Percentiles rank a stretch among this genome's conserved stretches.
phyloP scores from a whole-genome alignment of 2,329 filamentous ascomycete genomes.

The Myriosclerotinia duriaeana region DNA sequence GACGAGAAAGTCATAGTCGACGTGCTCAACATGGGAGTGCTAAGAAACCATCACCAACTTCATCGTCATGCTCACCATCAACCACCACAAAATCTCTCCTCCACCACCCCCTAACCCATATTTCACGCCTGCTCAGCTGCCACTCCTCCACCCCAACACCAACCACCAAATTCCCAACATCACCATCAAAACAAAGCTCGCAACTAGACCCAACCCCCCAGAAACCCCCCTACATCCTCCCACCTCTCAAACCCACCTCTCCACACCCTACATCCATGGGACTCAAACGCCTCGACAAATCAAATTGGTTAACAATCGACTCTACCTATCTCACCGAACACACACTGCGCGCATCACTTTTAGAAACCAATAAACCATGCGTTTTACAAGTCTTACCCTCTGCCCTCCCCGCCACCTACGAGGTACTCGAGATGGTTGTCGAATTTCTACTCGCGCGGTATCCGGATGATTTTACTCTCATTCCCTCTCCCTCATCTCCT shows the following conservation, averaged over 20 bases:
- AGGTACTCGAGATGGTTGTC: constrained; percentile 48
- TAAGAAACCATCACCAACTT: background rate
- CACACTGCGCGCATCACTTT: constrained; percentile 44
- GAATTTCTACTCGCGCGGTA: constrained; percentile 47
- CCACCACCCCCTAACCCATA: background rate
- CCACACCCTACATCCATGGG: constrained; percentile 47
- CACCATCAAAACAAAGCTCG: background rate
- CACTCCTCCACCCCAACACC: background rate
- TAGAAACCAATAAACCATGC: constrained; percentile 43
- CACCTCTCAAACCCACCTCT: constrained; percentile 13
- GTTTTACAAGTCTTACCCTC: constrained; percentile 49
- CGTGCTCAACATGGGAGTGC: background rate
- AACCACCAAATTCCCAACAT: background rate
- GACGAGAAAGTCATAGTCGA: background rate
- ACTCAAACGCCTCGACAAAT: constrained; percentile 46
- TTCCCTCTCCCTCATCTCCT: constrained; percentile 31
- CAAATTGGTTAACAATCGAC: constrained; percentile 52
- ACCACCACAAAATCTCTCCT: constrained; percentile 2
- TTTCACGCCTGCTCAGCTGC: constrained; percentile 8
- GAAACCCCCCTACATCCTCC: constrained; percentile 11
- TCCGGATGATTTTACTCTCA: constrained; percentile 45
- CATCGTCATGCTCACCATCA: constrained; percentile 1
- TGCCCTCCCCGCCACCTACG: constrained; percentile 47
- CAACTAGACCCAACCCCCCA: background rate
- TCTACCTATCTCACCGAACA: constrained; percentile 48